Evolutionary conservation across 768 basidiomycete genomes (phyloP), one percentile per base, ranked within the genome.

Genomic region (Boletus sp.): DNA sequence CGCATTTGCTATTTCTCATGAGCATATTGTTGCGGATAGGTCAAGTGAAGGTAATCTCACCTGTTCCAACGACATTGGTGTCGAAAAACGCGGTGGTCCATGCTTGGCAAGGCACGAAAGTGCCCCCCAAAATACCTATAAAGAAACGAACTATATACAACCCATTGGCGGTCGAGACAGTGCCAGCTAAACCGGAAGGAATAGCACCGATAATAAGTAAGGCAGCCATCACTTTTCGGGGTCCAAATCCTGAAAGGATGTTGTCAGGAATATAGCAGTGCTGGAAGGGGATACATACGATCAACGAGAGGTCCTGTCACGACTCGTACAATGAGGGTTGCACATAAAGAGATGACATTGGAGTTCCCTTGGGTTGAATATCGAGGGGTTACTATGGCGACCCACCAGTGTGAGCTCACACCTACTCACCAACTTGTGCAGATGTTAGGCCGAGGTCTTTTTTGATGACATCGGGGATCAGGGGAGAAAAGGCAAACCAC

Each of bases 21-120:
- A 24, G 24, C 1, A 24, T 24, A 24, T 24, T 24, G 3, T 24
- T 24, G 24, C 24, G 24, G 24, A 24, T 24, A 24, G 24, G 24
- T 24, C 24, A 24, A 24, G 24, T 18, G 39, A 24, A 37, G 32
- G 41, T 14, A 2, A 46, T 15, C 24, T 59, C 35, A 71, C 70
- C 71, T 1, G 68, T 69, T 5, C 78, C 78, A 17, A 80, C 78
- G 35, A 75, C 64, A 46, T 68, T 67, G 45, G 78, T 83, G 66
- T 84, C 82, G 65, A 82, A 86, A 69, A 86, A 85, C 4, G 70
- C 71, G 0, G 85, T 83, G 9, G 83, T 83, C 82, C 85, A 84
- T 4, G 80, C 78, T 52, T 84, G 80, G 57, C 83, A 84, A 5
- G 84, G 77, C 1, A 86, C 82, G 56, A 87, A 86, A 1, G 83